Evolutionary conservation across 352 stramenopile species (phyloP).

Genomic region (Saprolegnia diclina): DNA sequence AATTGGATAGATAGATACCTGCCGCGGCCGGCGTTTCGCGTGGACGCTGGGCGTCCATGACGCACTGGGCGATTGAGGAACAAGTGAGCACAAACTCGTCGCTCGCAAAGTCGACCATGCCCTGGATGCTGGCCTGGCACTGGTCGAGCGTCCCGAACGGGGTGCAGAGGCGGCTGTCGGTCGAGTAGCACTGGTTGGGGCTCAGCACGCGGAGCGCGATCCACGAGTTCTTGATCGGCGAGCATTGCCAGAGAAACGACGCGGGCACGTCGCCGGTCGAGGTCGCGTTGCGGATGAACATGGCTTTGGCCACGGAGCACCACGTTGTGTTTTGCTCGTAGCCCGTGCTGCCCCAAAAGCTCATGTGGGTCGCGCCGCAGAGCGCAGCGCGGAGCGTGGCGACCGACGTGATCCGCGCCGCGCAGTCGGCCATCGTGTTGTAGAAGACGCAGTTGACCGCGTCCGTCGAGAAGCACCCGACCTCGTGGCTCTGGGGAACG

Average conservation of each 20-base stretch:
- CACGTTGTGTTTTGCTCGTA: not conserved
- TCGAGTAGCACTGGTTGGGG: not conserved
- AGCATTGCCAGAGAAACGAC: not conserved
- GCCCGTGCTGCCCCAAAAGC: not conserved
- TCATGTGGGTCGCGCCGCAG: not conserved
- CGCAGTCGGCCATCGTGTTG: not conserved
- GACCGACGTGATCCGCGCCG: not conserved
- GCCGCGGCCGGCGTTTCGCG: too few relatives aligned
- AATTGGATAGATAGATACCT: too few relatives aligned
- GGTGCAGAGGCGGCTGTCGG: not conserved
- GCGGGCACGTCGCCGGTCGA: not conserved
- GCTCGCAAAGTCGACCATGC: not conserved
- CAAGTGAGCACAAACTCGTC: not conserved
- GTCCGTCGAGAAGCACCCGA: not conserved
- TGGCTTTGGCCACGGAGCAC: not conserved
- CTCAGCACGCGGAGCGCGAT: not conserved
- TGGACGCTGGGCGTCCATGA: not conserved
- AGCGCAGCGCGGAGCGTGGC: not conserved
- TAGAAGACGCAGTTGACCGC: not conserved
- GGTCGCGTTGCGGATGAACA: not conserved
- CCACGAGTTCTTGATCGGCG: not conserved
- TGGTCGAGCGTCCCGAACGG: not conserved
- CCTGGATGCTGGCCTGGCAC: not conserved
- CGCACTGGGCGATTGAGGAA: not conserved
- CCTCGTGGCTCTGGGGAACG: not conserved